These are phyloP conservation scores for Talaromyces sp. DNA, from an alignment of 2,329 filamentous ascomycete genomes.

Conservation along the genomic window DNA sequence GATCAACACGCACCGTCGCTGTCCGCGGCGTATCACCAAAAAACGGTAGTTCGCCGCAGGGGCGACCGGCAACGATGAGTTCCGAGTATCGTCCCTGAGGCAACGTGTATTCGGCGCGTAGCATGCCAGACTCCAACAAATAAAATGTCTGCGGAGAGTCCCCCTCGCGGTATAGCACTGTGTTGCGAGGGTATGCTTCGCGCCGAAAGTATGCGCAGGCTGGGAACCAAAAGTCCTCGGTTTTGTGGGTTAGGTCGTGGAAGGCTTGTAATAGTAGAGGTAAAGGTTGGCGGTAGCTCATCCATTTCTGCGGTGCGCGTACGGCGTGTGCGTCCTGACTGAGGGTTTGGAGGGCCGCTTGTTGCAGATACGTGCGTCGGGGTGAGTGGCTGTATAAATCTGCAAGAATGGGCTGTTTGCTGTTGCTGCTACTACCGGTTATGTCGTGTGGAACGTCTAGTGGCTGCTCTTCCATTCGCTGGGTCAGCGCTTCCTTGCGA, in stretches of 20 bases:
- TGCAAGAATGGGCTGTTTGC: not conserved
- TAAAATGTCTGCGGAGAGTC: slow-evolving; percentile 80
- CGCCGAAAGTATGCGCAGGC: slow-evolving; percentile 69
- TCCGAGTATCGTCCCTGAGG: slow-evolving; percentile 87
- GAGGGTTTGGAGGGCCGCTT: slow-evolving; percentile 71
- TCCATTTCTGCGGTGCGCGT: slow-evolving; percentile 54
- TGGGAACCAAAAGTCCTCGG: slow-evolving; percentile 93
- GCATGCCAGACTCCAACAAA: slow-evolving; percentile 78
- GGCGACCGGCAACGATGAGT: slow-evolving; percentile 88
- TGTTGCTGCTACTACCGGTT: too few relatives aligned
- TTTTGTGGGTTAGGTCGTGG: slow-evolving; percentile 66
- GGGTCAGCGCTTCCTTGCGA: slow-evolving; percentile 50
- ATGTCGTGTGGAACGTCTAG: slow-evolving; percentile 28
- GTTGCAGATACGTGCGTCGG: slow-evolving; percentile 67
- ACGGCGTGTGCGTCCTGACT: slow-evolving; percentile 56
- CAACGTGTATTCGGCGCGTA: slow-evolving; percentile 83
- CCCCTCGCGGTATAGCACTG: slow-evolving; percentile 70
- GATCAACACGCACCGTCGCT: slow-evolving; percentile 77
- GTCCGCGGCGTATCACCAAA: slow-evolving; percentile 87
- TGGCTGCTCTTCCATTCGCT: slow-evolving; percentile 2
- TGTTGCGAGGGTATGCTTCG: slow-evolving; percentile 61
- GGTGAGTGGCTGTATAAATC: slow-evolving; percentile 60
- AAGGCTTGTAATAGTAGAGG: slow-evolving; percentile 94
- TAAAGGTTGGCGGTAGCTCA: slow-evolving; percentile 81
- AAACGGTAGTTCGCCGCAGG: slow-evolving; percentile 92